Evolutionary conservation across 306 rosid genomes (phyloP).

Genomic region (Medicago lupulina): DNA sequence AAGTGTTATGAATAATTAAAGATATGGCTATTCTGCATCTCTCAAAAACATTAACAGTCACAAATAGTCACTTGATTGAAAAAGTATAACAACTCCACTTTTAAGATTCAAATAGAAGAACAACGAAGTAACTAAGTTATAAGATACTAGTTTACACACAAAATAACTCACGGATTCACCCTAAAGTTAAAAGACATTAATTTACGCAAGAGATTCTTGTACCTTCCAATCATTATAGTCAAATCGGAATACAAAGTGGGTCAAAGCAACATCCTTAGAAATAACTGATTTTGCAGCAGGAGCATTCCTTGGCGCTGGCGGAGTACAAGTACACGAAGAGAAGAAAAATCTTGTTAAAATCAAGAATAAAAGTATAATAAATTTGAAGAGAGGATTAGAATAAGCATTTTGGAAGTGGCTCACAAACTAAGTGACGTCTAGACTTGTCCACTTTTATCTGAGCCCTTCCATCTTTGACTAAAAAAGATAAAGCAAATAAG

Average conservation of each 20-base stretch:
- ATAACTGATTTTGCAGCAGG: constrained; percentile 50
- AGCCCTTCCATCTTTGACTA: constrained; percentile 63
- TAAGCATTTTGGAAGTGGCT: constrained; percentile 41
- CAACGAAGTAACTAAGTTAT: neutral
- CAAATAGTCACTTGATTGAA: constrained; percentile 14
- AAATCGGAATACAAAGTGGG: constrained; percentile 58
- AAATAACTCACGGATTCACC: neutral
- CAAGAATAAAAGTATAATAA: neutral
- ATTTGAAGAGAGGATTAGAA: neutral
- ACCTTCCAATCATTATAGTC: constrained; percentile 67
- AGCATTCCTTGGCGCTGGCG: constrained; percentile 63
- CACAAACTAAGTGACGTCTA: constrained; percentile 56
- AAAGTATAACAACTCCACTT: constrained; percentile 13
- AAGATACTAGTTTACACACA: neutral
- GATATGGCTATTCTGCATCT: neutral
- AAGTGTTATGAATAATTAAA: neutral
- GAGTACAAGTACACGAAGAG: neutral
- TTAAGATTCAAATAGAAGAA: constrained; percentile 6
- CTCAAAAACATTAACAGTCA: constrained; percentile 1
- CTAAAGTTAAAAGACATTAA: neutral
- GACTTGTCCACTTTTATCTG: constrained; percentile 51
- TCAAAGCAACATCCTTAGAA: constrained; percentile 47
- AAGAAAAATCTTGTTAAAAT: neutral
- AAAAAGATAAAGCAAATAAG: constrained; percentile 57
- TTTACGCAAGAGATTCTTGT: neutral